A percentile compares a stretch with the other conserved stretches of the same genome.
Evolutionary conservation across 176 grass and related monocot species (phyloP).

Genomic region (Oryza rufipogon): DNA sequence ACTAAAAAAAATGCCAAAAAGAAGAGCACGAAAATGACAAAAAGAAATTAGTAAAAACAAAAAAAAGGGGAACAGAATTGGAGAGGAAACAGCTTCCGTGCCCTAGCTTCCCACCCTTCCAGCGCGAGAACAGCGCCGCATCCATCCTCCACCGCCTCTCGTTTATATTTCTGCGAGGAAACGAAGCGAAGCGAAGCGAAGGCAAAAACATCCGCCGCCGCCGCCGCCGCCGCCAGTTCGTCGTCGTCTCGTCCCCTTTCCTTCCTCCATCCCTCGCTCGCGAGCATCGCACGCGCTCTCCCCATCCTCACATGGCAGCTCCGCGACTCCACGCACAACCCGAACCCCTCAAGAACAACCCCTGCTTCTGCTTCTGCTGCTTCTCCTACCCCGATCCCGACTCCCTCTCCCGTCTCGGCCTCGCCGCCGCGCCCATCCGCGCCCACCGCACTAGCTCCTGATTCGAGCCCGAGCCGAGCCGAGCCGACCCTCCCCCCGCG

Average conservation of each 20-base stretch:
- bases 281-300: background rate
- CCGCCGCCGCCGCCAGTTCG: constrained; percentile 4
- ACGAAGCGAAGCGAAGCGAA: background rate
- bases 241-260: background rate
- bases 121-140: background rate
- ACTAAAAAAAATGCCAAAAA: background rate
- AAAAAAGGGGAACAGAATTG: background rate
- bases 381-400: constrained; percentile 44
- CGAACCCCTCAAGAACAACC: constrained; percentile 44
- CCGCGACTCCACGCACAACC: constrained; percentile 40
- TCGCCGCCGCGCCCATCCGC: constrained; percentile 17
- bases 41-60: background rate
- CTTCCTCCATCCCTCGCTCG: background rate
- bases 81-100: background rate
- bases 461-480: background rate
- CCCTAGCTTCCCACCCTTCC: constrained; percentile 45
- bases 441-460: constrained; percentile 56
- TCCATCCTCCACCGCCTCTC: constrained; percentile 32
- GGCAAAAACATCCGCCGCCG: too few relatives aligned
- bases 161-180: constrained; percentile 33
- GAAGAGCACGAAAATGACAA: background rate
- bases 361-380: constrained; percentile 44
- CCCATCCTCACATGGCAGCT: constrained; percentile 60
- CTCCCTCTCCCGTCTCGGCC: constrained; percentile 25
- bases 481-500: too few relatives aligned